Base-by-base conservation (phyloP, 108 stramenopile genomes). In the Nannochloropsis granulata region DNA sequence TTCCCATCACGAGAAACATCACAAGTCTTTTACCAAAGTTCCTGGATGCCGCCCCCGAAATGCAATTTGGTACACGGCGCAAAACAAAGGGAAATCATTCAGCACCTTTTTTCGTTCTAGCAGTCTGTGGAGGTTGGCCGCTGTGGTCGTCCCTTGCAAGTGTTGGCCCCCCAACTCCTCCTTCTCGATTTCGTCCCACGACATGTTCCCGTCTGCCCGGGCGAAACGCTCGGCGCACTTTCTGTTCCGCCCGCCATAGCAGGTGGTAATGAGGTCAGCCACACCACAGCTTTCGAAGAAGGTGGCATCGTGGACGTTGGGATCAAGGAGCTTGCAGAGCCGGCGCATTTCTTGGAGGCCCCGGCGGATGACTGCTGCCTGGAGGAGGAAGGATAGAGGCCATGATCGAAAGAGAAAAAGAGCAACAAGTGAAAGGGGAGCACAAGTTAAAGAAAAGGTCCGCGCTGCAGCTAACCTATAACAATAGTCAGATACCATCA, bases 211-310 rank as follows among this genome's bases (percentile, higher is more conserved):
- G 34, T 45, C 44, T 23, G 24, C 44, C 12, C 78, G 81, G 25
- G 95, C 95, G 89, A 97, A 98, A 23, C 91, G 94, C 85, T 96
- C 95, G 23, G 95, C 96, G 83, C 96, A 97, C 83, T 92, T 94
- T 21, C 97, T 92, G 83, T 98, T 98, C 8, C 98, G 90, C 24
- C 98, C 96, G 23, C 98, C 96, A 82, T 97, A 97, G 86, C 98
- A 97, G 42, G 96, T 97, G 9, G 98, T 97, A 81, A 98, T 97
- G 11, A 98, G 90, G 84, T 98, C 98, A 0, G 97, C 98, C 90
- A 96, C 92, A 1, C 98, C 98, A 90, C 98, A 98, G 82, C 93
- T 94, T 86, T 96, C 93, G 81, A 93, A 90, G 82, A 97, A 96
- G 7, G 97, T 97, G 21, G 88, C 83, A 24, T 93, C 93, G 16